phyloP scores from a whole-genome alignment of 2,329 filamentous ascomycete species.

The Cercospora zeina region DNA sequence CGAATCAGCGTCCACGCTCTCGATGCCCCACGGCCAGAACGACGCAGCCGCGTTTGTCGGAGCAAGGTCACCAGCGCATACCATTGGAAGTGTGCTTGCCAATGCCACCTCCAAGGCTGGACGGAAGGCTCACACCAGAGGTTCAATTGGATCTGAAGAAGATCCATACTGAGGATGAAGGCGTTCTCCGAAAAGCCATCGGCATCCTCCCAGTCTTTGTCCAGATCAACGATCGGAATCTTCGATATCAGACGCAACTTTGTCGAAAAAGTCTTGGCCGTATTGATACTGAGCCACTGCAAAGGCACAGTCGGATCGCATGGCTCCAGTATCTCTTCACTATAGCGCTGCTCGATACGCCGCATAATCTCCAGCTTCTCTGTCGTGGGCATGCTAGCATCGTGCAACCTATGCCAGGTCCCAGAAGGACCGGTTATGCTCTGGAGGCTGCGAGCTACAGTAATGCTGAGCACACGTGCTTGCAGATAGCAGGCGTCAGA shows the following conservation, averaged over 20 bases:
- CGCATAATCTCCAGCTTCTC: conserved; percentile 34
- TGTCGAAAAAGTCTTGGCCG: conserved; percentile 29
- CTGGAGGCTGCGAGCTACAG: conserved; percentile 28
- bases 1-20: conserved; percentile 32
- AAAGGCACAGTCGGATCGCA: conserved; percentile 35
- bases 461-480: conserved; percentile 27
- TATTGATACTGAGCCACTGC: conserved; percentile 33
- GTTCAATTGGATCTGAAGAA: conserved; percentile 33
- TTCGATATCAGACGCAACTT: conserved; percentile 34
- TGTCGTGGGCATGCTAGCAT: conserved; percentile 26
- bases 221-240: conserved; percentile 29
- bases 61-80: conserved; percentile 33
- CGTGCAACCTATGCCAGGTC: conserved; percentile 31
- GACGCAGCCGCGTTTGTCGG: conserved; percentile 31
- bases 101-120: conserved; percentile 36
- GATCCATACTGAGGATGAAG: conserved; percentile 31
- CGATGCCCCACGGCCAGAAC: conserved; percentile 21
- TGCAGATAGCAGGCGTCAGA: conserved; percentile 40
- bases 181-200: conserved; percentile 32
- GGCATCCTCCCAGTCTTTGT: conserved; percentile 27
- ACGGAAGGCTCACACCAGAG: conserved; percentile 33
- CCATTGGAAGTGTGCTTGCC: conserved; percentile 35
- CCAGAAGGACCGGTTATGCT: conserved; percentile 29
- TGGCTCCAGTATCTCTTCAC: conserved; percentile 31
- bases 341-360: conserved; percentile 29